These are phyloP conservation scores for Trypanosomatidae sp. DNA, from an alignment of 208 protist genomes.

Conservation along the genomic window DNA sequence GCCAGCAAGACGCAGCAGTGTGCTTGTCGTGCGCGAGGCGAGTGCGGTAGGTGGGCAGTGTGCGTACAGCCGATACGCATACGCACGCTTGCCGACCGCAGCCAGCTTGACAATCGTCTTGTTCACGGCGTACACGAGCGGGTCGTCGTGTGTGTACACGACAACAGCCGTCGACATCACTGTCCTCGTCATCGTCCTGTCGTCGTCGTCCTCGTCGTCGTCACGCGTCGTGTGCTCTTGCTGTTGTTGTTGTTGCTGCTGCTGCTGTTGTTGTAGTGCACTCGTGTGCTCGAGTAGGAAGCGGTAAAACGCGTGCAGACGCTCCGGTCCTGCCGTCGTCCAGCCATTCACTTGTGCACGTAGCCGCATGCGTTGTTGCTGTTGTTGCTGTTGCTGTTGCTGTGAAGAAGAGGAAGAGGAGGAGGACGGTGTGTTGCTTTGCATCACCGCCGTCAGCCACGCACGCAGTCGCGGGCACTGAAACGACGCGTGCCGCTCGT, in stretches of 20 bases:
- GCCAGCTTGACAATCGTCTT: constrained; percentile 40
- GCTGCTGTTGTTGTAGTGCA: background rate
- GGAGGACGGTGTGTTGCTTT: background rate
- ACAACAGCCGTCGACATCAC: background rate
- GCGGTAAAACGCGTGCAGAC: constrained; percentile 66
- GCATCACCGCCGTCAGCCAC: constrained; percentile 37
- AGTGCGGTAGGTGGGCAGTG: constrained; percentile 21
- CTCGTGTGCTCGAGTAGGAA: constrained; percentile 38
- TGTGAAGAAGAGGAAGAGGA: constrained; percentile 5
- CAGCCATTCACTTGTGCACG: constrained; percentile 71
- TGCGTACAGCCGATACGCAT: constrained; percentile 64
- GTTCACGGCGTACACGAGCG: constrained; percentile 68
- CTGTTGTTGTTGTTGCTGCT: background rate
- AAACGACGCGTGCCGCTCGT: constrained; percentile 62
- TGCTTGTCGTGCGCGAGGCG: constrained; percentile 18
- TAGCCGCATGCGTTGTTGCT: constrained; percentile 17
- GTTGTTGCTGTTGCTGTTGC: background rate
- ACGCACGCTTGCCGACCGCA: constrained; percentile 14
- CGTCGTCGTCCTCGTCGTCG: background rate
- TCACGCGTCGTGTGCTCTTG: background rate
- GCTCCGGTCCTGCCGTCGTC: constrained; percentile 64
- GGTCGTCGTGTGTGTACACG: constrained; percentile 9
- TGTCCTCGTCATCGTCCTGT: background rate
- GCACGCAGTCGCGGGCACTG: constrained; percentile 39
- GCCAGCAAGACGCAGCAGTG: constrained; percentile 48